These are phyloP conservation scores for Anaeromyces robustus DNA, from an alignment of 192 early-diverging fungal species.

Conservation along the genomic window DNA sequence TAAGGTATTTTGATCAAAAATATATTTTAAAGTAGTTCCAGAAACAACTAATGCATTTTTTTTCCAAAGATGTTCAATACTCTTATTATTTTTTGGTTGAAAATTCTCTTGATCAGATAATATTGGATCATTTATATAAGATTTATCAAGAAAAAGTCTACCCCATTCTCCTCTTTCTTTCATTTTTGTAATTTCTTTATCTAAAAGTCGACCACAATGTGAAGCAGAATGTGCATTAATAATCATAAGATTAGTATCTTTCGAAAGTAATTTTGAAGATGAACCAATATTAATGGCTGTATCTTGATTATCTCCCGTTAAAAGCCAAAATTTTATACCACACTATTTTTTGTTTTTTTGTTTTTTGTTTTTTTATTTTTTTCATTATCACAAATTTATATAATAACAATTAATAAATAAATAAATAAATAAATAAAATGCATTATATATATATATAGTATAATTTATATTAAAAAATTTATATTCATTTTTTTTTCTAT, in stretches of 20 bases:
- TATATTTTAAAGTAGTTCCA: neutral
- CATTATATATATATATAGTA: conserved; percentile 1
- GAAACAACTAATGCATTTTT: neutral
- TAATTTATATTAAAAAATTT: too few relatives aligned
- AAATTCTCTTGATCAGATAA: neutral
- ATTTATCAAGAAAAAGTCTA: neutral
- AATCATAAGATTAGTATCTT: conserved; percentile 24
- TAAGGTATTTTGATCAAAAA: neutral
- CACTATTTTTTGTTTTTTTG: conserved; percentile 1
- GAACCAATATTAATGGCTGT: conserved; percentile 52
- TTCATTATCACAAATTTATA: too few relatives aligned
- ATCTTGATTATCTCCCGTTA: conserved; percentile 49
- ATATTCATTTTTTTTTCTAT: neutral
- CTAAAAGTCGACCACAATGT: neutral
- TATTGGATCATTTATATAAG: neutral
- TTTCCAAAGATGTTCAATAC: neutral
- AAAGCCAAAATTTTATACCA: conserved; percentile 37
- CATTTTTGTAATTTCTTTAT: neutral
- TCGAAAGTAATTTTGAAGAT: conserved; percentile 46
- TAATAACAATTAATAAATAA: too few relatives aligned
- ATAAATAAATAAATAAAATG: too few relatives aligned
- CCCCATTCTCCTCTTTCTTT: neutral
- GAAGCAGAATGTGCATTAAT: conserved; percentile 17
- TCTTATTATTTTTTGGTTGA: neutral
- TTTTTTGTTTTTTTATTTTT: neutral